These are phyloP conservation scores for Euptelea pleiosperma DNA, from an alignment of 164 flowering plant genomes.

Conservation along the genomic window DNA sequence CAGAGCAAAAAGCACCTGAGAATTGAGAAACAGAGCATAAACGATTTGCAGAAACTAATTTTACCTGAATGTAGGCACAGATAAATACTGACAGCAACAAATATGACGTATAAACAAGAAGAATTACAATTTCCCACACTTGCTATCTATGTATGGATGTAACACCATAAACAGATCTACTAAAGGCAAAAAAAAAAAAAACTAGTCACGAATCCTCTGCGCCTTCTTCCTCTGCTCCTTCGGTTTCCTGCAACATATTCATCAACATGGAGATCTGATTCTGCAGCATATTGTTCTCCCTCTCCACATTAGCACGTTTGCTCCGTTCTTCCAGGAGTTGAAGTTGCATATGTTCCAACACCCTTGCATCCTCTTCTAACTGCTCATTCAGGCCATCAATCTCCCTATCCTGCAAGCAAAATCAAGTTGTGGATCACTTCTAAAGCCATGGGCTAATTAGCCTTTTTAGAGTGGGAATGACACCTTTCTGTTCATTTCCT, in stretches of 20 bases:
- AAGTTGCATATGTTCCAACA: constrained; percentile 71
- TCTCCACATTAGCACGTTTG: constrained; percentile 67
- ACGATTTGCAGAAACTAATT: no score
- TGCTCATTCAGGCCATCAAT: constrained; percentile 86
- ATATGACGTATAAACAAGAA: no score
- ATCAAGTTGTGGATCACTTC: not conserved
- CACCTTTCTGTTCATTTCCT: constrained; percentile 97
- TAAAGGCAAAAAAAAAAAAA: no score
- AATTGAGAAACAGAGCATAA: no score
- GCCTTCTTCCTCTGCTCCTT: constrained; percentile 39
- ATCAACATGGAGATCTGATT: constrained; percentile 76
- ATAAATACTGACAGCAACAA: no score
- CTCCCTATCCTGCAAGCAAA: constrained; percentile 79
- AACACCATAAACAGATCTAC: no score
- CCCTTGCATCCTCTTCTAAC: constrained; percentile 71
- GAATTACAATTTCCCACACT: no score
- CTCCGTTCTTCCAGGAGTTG: constrained; percentile 81
- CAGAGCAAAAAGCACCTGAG: no score
- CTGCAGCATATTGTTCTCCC: constrained; percentile 70
- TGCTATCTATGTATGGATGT: no score
- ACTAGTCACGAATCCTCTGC: constrained; percentile 32
- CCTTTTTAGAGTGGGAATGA: no score
- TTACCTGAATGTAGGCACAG: no score
- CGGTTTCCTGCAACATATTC: constrained; percentile 76
- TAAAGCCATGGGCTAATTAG: no score